Evolutionary conservation across 441 rosid species (phyloP).

Genomic region (Euphorbia neoarborescens): DNA sequence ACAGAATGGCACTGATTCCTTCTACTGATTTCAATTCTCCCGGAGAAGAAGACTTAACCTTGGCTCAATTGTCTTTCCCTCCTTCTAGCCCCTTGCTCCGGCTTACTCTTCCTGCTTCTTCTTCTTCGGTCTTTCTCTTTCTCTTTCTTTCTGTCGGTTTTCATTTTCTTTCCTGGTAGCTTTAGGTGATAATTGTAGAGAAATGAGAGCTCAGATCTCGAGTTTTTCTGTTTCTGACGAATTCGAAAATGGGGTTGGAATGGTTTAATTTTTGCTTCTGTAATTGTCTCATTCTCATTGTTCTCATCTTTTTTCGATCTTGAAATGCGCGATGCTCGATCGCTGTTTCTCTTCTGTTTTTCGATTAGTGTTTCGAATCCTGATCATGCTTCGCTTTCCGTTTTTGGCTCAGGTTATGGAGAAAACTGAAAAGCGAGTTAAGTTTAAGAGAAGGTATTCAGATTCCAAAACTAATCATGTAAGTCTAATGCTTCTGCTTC

Average conservation of each 20-base stretch:
- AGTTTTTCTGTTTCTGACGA: neutral
- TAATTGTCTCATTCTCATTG: neutral
- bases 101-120: slow-evolving; percentile 16
- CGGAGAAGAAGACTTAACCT: slow-evolving; percentile 24
- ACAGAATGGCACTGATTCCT: slow-evolving; percentile 14
- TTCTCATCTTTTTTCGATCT: neutral
- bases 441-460: slow-evolving; percentile 35
- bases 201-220: slow-evolving; percentile 21
- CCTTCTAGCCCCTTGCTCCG: slow-evolving; percentile 14
- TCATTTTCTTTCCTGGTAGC: neutral
- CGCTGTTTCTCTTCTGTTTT: neutral
- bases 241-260: neutral
- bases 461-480: slow-evolving; percentile 33
- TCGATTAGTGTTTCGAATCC: neutral
- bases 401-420: slow-evolving; percentile 23
- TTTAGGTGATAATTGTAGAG: neutral
- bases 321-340: neutral
- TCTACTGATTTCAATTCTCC: slow-evolving; percentile 7
- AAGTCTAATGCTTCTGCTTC: slow-evolving; percentile 8
- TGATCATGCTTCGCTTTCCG: neutral
- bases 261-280: neutral
- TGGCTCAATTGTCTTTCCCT: slow-evolving; percentile 25
- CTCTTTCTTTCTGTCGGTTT: neutral
- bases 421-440: slow-evolving; percentile 25
- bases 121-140: slow-evolving; percentile 16